Evolutionary conservation across 805 yeast species (phyloP), one percentile per base, ranked within the genome.

Genomic region (Yarrowia sp.): DNA sequence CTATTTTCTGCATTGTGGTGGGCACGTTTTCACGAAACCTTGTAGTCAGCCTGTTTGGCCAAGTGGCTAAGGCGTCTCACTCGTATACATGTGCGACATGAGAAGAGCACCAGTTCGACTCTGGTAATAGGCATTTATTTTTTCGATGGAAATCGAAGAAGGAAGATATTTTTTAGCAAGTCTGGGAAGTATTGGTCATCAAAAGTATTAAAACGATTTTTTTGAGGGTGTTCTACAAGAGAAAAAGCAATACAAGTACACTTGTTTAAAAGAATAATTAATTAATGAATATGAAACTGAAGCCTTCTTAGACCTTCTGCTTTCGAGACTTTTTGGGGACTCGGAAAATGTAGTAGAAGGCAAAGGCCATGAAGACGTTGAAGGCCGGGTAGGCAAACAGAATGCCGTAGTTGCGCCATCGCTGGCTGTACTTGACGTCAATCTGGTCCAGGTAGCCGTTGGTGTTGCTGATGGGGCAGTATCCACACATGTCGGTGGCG

Each of bases 301-400:
- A 24, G 3, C 3, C 30, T 24, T 36, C 34, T n/a, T 60, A 60
- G n/a, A 46, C 66, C 66, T 61, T 61, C 38, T 46, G 55, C 55
- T 46, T 46, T 39, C 55, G 43, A 9, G 42, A 19, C 66, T 61
- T 61, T 30, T 61, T 61, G 55, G 95, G 95, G 69, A 89, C 94
- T 82, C 95, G 85, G n/a, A 87, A 85, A 34, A 85, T 74, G 88
- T 90, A 87, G 81, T 88, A 83, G 70, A 82, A 72, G 72, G 80
- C 83, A 2, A 77, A 66, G 15, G 89, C 80, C 68, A 80, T 76
- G 67, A 83, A 76, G 42, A 78, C 63, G 71, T 85, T 83, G 71
- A 85, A 78, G 34, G 76, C 79, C 69, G 84, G 81, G 73, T 79
- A 87, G 56, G 81, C 82, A 69, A 83, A 75, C 72, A 82, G 83